Evolutionary conservation across 2,329 filamentous ascomycete species (phyloP), one percentile per base, ranked within the genome.

Genomic region (Talaromyces marneffei): DNA sequence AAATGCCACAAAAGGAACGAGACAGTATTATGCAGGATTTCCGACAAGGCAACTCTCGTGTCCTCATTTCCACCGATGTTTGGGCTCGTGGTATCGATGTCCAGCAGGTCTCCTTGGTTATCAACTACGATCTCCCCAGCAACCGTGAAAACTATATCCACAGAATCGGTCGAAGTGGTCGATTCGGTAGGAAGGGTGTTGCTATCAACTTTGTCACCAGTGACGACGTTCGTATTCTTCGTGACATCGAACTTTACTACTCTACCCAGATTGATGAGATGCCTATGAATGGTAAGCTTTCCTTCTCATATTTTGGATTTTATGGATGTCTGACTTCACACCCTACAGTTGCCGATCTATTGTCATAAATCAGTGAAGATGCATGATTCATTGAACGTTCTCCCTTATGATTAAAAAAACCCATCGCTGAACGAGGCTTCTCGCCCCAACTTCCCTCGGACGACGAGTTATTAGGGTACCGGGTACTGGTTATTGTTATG

Each of bases 121-220:
- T 99, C 83, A 99, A 99, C 82, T 99, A 99, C 77, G 94, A 99
- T 75, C 82, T 99, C 63, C 94, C 94, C 3, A 94, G 90, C 78
- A 97, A 99, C 79, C 92, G 94, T 83, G 94, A 99, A 80, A 99
- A 99, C 81, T 99, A 99, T 78, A 97, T 99, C 77, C 94, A 99
- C 82, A 89, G 94, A 69, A 99, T 99, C 70, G 94, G 94, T 74
- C 87, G 94, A 74, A 94, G 91, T 74, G 94, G 94, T 69, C 87
- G 94, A 68, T 99, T 99, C 71, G 94, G 94, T 71, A 87, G 94
- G 71, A 99, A 99, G 82, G 94, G 94, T 84, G 94, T 99, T 67
- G 94, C 94, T 39, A 99, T 99, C 83, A 99, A 99, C 82, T 99
- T 99, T 73, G 94, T 99, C 67, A 99, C 94, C 2, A 95, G 90